These are phyloP conservation scores for Leccinum boreale DNA, from an alignment of 768 basidiomycete genomes.

Conservation along the genomic window DNA sequence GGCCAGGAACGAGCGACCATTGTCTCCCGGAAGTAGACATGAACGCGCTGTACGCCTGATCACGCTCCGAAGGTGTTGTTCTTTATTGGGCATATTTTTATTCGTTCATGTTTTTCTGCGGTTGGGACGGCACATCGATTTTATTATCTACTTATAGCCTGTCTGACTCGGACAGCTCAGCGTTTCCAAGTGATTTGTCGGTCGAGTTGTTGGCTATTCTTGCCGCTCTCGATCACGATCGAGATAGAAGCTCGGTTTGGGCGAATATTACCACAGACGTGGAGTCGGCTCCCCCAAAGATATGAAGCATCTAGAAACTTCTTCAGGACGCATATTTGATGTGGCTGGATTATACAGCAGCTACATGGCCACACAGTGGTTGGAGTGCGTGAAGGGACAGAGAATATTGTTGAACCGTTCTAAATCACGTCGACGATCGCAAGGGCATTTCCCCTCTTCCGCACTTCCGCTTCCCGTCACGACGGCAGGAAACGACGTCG, in stretches of 20 bases:
- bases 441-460: slow-evolving; percentile 1
- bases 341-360: background rate
- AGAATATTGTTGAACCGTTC: background rate
- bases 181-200: background rate
- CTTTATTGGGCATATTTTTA: background rate
- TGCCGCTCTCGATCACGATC: slow-evolving; percentile 17
- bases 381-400: background rate
- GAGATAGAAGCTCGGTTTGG: slow-evolving; percentile 8
- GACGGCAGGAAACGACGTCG: background rate
- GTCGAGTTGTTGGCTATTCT: slow-evolving; percentile 10
- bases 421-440: slow-evolving; percentile 4
- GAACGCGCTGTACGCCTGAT: slow-evolving; percentile 20
- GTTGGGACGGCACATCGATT: background rate
- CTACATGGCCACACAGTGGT: background rate
- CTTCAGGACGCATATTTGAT: background rate
- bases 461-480: background rate
- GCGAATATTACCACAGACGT: slow-evolving; percentile 7
- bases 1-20: slow-evolving; percentile 24
- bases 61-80: background rate
- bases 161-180: background rate
- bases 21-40: slow-evolving; percentile 20
- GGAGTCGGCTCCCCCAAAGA: background rate
- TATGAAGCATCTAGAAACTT: background rate
- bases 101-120: background rate
- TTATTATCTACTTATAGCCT: background rate